A percentile compares a stretch with the other conserved stretches of the same genome.
phyloP scores from a whole-genome alignment of 352 stramenopile species.

The Saprolegnia diclina region DNA sequence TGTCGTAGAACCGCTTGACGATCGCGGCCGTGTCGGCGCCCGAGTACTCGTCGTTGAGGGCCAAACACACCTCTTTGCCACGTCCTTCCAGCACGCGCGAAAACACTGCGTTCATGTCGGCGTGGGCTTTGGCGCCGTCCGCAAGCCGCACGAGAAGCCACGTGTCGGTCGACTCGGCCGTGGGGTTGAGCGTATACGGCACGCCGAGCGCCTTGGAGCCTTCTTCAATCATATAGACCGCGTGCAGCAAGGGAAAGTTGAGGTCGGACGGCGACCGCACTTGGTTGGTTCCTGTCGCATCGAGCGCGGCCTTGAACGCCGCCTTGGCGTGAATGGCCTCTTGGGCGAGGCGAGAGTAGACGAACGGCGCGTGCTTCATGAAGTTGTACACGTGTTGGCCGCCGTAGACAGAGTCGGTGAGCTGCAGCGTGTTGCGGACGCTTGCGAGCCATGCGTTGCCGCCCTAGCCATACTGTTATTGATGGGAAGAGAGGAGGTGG shows the following conservation, averaged over 20 bases:
- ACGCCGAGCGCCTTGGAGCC: constrained; percentile 74
- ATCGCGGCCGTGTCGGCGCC: constrained; percentile 67
- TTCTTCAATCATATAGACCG: constrained; percentile 84
- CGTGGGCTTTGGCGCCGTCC: constrained; percentile 38
- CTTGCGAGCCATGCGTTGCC: constrained; percentile 59
- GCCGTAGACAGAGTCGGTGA: constrained; percentile 79
- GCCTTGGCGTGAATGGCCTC: constrained; percentile 62
- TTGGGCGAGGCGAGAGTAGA: constrained; percentile 80
- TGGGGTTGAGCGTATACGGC: constrained; percentile 57
- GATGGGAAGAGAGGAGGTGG: background rate
- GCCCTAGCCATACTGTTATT: background rate
- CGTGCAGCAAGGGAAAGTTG: constrained; percentile 82
- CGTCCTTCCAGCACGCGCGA: constrained; percentile 52
- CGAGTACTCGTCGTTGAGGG: constrained; percentile 84
- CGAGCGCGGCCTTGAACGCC: constrained; percentile 74
- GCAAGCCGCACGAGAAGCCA: constrained; percentile 74
- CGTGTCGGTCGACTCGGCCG: constrained; percentile 71
- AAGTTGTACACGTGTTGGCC: constrained; percentile 63
- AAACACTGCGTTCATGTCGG: constrained; percentile 45
- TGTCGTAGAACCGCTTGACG: constrained; percentile 58
- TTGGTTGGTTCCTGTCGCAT: constrained; percentile 78
- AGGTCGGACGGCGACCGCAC: constrained; percentile 79
- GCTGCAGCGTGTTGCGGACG: constrained; percentile 79
- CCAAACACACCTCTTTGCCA: constrained; percentile 32
- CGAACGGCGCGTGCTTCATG: constrained; percentile 85